Conservation (phyloP, 176 grass and related monocot species). For the Oryza longistaminata region DNA sequence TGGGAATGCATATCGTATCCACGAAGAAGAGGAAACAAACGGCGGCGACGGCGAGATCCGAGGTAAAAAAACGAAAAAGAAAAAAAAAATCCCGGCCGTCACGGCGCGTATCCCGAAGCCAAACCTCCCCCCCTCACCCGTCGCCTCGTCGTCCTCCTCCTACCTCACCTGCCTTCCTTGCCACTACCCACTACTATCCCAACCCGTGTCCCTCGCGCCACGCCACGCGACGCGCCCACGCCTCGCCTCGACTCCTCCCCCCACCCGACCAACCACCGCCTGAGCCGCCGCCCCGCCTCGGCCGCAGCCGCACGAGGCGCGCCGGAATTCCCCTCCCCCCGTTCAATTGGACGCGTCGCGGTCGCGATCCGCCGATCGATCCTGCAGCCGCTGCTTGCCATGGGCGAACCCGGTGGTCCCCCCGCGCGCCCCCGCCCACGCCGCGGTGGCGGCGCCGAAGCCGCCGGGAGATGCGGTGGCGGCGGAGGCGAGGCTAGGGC, state of each 20-base stretch:
- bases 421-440: neutral
- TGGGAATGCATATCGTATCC: neutral
- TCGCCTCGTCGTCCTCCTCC: neutral
- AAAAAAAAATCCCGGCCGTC: neutral
- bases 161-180: neutral
- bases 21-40: neutral
- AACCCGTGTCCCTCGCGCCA: neutral
- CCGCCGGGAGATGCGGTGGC: neutral
- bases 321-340: neutral
- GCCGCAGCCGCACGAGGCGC: too few relatives aligned
- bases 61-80: too few relatives aligned
- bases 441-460: neutral
- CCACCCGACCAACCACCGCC: neutral
- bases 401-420: constrained; percentile 34
- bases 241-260: neutral
- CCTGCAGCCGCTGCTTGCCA: neutral
- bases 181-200: neutral
- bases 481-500: constrained; percentile 8
- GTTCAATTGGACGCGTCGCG: constrained; percentile 24
- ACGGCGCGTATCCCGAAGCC: neutral
- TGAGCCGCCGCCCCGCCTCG: neutral
- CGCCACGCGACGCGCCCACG: neutral
- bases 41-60: neutral
- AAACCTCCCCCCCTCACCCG: neutral
- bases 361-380: neutral